Evolutionary conservation across 208 protist genomes (phyloP).

Genomic region (Lotmaria passim): DNA sequence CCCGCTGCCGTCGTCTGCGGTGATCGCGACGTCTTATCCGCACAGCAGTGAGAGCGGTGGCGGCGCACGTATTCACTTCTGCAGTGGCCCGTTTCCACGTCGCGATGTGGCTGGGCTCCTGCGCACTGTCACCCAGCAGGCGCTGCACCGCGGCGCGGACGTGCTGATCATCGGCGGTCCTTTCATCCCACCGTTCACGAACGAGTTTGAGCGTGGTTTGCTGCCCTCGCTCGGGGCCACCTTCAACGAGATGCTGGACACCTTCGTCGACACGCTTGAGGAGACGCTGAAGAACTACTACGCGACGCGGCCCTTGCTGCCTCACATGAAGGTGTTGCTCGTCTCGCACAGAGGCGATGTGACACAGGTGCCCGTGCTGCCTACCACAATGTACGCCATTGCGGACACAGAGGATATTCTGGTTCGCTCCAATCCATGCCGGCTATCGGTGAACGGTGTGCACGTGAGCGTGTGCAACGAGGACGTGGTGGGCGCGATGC

Average conservation of each 20-base stretch:
- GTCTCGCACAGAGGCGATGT: conserved; percentile 79
- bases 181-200: conserved; percentile 63
- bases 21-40: not conserved
- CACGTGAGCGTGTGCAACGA: conserved; percentile 87
- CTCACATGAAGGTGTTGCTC: conserved; percentile 73
- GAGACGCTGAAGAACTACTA: conserved; percentile 72
- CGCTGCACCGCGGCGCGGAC: conserved; percentile 74
- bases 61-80: conserved; percentile 78
- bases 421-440: conserved; percentile 85
- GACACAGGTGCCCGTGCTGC: conserved; percentile 81
- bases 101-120: conserved; percentile 63
- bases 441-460: conserved; percentile 76
- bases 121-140: conserved; percentile 50
- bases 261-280: conserved; percentile 69
- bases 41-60: conserved; percentile 1
- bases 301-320: conserved; percentile 28
- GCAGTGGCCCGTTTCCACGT: conserved; percentile 84
- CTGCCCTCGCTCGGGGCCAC: conserved; percentile 50
- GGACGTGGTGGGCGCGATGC: conserved; percentile 78
- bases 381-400: conserved; percentile 80
- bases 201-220: conserved; percentile 63
- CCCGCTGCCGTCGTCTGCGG: conserved; percentile 29
- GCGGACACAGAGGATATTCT: conserved; percentile 62
- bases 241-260: conserved; percentile 71
- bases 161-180: conserved; percentile 87